Evolutionary conservation across 2,329 filamentous ascomycete genomes (phyloP), one percentile per base, ranked within the genome.

Genomic region (Aureobasidium zeae): DNA sequence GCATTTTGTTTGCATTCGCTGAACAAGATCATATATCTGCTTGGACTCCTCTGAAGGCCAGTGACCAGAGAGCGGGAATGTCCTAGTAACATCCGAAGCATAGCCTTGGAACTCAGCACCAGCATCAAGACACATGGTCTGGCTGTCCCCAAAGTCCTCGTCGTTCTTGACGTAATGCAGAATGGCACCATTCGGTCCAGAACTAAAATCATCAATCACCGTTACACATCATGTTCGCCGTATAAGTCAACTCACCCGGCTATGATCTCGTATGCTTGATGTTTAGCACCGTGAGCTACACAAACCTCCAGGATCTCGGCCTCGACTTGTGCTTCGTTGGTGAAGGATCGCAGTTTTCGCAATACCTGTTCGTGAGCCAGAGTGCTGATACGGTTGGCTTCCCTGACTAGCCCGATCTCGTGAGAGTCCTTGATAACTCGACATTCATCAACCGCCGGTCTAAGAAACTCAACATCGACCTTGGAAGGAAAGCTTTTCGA

Each of bases 161-260:
- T 93, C 73, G 59, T 98, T 96, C 42, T 74, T 76, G 31, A 76
- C 74, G 61, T 98, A 98, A 63, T 98, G 91, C 29, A 96, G 69
- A 0, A 84, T 88, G 11, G 83, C 79, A 5, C 83, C 87, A 57
- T 91, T 91, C n/a, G 70, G 59, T 1, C 89, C 89, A 1, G 83
- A 78, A 16, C 37, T 41, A 13, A 4, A 8, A 12, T 10, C n/a
- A n/a, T n/a, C n/a, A n/a, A n/a, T n/a, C n/a, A n/a, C n/a, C n/a
- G n/a, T n/a, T n/a, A n/a, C n/a, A n/a, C n/a, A n/a, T n/a, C n/a
- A n/a, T n/a, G n/a, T n/a, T n/a, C n/a, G n/a, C n/a, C n/a, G n/a
- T n/a, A n/a, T n/a, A n/a, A n/a, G n/a, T n/a, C n/a, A 17, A 2
- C 36, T 30, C 5, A 41, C 37, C 84, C 89, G 33, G 85, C 86